Evolutionary conservation across 108 stramenopile genomes (phyloP), one percentile per base, ranked within the genome.

Genomic region (Poteriospumella lacustris): DNA sequence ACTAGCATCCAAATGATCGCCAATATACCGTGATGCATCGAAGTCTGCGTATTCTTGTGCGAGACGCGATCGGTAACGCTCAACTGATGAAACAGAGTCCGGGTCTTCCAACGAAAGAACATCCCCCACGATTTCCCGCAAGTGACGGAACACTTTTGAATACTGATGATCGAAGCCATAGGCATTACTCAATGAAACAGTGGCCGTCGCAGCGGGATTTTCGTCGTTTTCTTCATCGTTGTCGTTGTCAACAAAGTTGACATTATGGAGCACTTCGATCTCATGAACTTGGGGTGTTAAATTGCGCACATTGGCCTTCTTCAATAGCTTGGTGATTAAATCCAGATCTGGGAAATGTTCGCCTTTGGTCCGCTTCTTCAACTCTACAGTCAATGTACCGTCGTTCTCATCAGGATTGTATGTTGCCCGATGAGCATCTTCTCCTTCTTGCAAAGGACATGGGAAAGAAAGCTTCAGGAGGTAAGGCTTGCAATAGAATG

Each of bases 131-230:
- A 19, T 19, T 39, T 68, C 64, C 36, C 36, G 19, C 73, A 89
- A 91, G 76, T 92, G 90, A 29, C 76, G 81, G 78, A 93, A 92
- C 40, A 94, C 89, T 39, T 83, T 83, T 28, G 82, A 79, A 79
- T 88, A 90, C 58, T 88, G 83, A 43, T 72, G 79, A 28, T 85
- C 83, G 64, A 93, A 89, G 2, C 94, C 92, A 64, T 93, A 93
- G n/a, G 12, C n/a, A 42, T 73, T 38, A 42, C 42, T 34, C 31
- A 3, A 64, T 64, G 28, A 5, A 3, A 9, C 29, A 24, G 52
- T 56, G 15, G 15, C 52, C 15, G 24, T 24, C 52, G 24, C 24
- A 56, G 5, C 67, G 73, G 62, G 83, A 58, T 44, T 43, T 76
- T 28, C 79, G 58, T 41, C 62, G 77, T 40, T 76, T 43, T 40